Evolutionary conservation across 2,329 filamentous ascomycete genomes (phyloP).

Genomic region (Aspergillus bombycis): DNA sequence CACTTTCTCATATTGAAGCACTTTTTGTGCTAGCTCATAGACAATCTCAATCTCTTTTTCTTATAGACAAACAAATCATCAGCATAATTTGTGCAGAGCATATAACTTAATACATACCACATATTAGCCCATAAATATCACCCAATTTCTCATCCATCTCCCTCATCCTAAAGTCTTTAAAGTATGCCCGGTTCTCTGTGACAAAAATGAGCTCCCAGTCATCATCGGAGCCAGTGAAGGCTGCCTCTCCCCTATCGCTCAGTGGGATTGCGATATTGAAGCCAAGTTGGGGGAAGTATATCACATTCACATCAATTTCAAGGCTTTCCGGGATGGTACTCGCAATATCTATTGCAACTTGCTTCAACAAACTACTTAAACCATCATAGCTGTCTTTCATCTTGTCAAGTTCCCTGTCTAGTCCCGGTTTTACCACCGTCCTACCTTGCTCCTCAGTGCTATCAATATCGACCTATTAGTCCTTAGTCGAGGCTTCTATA

Average conservation of each 20-base stretch:
- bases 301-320: conserved; percentile 68
- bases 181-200: conserved; percentile 73
- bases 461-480: conserved; percentile 71
- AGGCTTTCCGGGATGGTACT: conserved; percentile 62
- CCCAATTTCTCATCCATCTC: conserved; percentile 81
- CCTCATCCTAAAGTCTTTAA: conserved; percentile 81
- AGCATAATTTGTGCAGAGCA: neutral
- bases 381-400: conserved; percentile 78
- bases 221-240: conserved; percentile 67
- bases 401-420: conserved; percentile 75
- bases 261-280: conserved; percentile 78
- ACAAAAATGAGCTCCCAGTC: conserved; percentile 79
- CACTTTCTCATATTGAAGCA: conserved; percentile 69
- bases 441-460: conserved; percentile 71
- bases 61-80: conserved; percentile 32
- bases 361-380: conserved; percentile 71
- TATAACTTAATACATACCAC: conserved; percentile 55
- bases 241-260: conserved; percentile 61
- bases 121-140: conserved; percentile 82
- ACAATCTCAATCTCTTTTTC: conserved; percentile 90
- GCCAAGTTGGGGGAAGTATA: conserved; percentile 88
- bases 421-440: conserved; percentile 71
- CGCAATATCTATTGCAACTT: conserved; percentile 68
- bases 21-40: conserved; percentile 70
- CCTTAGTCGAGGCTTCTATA: conserved; percentile 14